Base-by-base conservation (phyloP, 108 stramenopile species). In the Fragilaria radians region DNA sequence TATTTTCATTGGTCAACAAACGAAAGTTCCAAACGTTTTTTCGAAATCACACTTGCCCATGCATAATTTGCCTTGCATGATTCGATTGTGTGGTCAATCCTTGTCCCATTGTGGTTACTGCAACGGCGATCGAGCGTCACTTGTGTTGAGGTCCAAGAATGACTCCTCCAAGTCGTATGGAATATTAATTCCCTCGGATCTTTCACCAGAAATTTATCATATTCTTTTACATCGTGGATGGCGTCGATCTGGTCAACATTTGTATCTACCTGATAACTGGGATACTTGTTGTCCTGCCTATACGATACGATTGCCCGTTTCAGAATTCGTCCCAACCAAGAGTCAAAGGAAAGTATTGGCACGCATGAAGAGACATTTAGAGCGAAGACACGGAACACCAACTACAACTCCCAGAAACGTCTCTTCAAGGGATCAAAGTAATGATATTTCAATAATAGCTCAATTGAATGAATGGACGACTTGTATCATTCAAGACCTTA, bases 201-300 rank as follows among this genome's bases (percentile, higher is more conserved):
- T 42, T 11, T 42, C 36, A 11, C 11, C 36, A 14, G 36, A 42
- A 42, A 42, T 42, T 14, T 94, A 94, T 66, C 74, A 82, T 61
- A 59, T 48, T 14, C 72, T 90, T 17, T 68, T 90, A 5, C 56
- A 80, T 67, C 58, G 71, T 56, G 92, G 92, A 46, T 94, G 88
- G 88, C 78, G 92, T 58, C 73, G 92, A 49, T 84, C 82, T 9
- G 92, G 92, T 28, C 63, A 74, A 32, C 79, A 86, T 63, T 63
- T 94, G 52, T 94, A 94, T 49, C 72, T 70, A 45, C 92, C 92
- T 27, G 54, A 69, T 51, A 94, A 88, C 57, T 86, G 75, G 67
- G 72, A 73, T 42, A 80, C 81, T 36, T 94, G 92, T 48, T 94
- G 92, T 72, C 88, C 92, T 3, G 78, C 84, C 26, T 52, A 86